Base-by-base conservation (phyloP, 805 yeast genomes). In the Candida anglica region DNA sequence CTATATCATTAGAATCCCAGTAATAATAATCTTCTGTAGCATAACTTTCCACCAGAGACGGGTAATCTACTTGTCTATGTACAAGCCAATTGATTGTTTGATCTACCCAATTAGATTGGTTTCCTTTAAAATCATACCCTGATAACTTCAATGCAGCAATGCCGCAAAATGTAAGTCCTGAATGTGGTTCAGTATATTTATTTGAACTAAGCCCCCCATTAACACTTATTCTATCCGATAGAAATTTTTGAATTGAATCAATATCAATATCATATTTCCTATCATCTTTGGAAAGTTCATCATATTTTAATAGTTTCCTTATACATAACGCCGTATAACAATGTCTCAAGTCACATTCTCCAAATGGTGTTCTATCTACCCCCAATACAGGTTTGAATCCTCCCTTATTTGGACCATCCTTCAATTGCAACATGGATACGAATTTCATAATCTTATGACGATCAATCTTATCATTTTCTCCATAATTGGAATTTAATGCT, bases 151-250 rank as follows among this genome's bases (percentile, higher is more conserved):
- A 63, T 1, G 84, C 56, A 0, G 83, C 82, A 16, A 89, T 46
- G 0, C 85, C 96, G 59, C 97, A 89, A 49, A 77, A 91, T 0
- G 95, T 83, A 39, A 84, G 69, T 0, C 98, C 98, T 6, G 87
- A 79, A 58, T 91, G 97, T 2, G 88, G 67, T 54, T 91, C 98
- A 10, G 66, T 58, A 24, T 52, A 49, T 3, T 61, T 55, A 6
- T 40, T 28, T 16, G 73, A 71, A 4, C 89, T 83, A 29, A 86
- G 57, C 0, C 96, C 97, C 2, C 97, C 97, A 47, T 73, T 78
- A 44, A 57, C 69, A 35, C 49, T 53, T 18, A 58, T 38, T 26
- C 63, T 37, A 6, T 30, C 35, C 3, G 50, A 26, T 5, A 67
- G 43, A 49, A 67, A 78, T 0, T 39, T 36, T 3, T 52, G 50